Evolutionary conservation across 2,329 filamentous ascomycete genomes (phyloP).

Genomic region (Arthrobotrys sphaeroides): DNA sequence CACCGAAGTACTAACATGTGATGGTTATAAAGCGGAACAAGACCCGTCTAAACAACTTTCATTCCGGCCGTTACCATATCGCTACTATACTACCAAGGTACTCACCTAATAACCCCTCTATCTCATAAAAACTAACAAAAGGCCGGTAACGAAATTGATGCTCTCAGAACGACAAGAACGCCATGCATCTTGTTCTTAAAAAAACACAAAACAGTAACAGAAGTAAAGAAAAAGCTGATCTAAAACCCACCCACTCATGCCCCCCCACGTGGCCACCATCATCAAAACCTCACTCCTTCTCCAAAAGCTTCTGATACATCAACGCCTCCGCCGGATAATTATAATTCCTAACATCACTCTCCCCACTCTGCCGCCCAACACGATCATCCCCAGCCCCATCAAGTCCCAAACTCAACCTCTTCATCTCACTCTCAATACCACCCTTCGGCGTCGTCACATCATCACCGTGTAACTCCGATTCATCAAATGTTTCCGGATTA

Average conservation of each 20-base stretch:
- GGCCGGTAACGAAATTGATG: neutral
- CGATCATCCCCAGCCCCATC: neutral
- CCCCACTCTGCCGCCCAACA: slow-evolving; percentile 17
- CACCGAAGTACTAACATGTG: too few species aligned
- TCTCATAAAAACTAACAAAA: too few species aligned
- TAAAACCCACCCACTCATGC: neutral
- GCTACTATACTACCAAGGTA: too few species aligned
- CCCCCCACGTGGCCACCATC: neutral
- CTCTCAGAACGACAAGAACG: neutral
- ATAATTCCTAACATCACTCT: slow-evolving; percentile 34
- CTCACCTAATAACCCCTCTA: too few species aligned
- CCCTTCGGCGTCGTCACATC: slow-evolving; percentile 44
- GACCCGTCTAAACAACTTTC: too few species aligned
- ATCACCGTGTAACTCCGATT: neutral
- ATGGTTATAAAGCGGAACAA: too few species aligned
- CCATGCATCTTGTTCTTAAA: neutral
- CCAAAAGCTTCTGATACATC: slow-evolving; percentile 48
- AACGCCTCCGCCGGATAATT: slow-evolving; percentile 46
- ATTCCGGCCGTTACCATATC: too few species aligned
- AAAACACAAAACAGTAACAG: neutral
- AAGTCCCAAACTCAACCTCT: slow-evolving; percentile 25
- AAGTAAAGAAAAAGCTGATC: neutral
- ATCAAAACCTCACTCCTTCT: slow-evolving; percentile 15
- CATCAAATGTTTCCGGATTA: slow-evolving; percentile 1
- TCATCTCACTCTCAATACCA: slow-evolving; percentile 38